Base-by-base conservation (phyloP, 345 rosid species). In the Populus deltoides region DNA sequence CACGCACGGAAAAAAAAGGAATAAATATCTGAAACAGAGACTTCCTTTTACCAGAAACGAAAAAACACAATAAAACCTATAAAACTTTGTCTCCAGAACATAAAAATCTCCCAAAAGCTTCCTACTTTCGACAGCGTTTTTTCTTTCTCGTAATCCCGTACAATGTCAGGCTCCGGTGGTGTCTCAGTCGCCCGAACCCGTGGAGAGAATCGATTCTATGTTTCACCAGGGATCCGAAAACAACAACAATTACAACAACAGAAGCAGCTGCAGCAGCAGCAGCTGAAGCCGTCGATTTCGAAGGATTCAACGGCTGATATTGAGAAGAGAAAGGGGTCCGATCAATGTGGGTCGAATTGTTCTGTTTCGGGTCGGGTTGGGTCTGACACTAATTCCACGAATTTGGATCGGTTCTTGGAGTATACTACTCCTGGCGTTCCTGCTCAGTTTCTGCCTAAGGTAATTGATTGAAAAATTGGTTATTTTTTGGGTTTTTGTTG, bases 331-430 rank as follows among this genome's bases (percentile, higher is more conserved):
- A 80, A 62, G 33, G 81, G 77, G 62, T 84, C 83, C 0, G 88
- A 83, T 61, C 87, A 87, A 70, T 77, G 83, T 36, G 90, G 81
- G 25, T 81, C 86, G 6, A 29, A 72, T 71, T 85, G 89, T 45
- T 86, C 89, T 17, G 67, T 82, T 15, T 87, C 86, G 25, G 82
- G 87, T 25, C 85, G 80, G 77, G 38, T 38, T 15, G 78, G 33
- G 63, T 67, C 41, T 13, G 78, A 79, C 1, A 35, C 22, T 31
- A 81, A 77, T 51, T 81, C 76, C 59, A 85, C 98, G 49, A 95
- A 93, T 86, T 93, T 93, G 89, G 97, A 93, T 92, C 90, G 94
- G 78, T 95, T 95, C 92, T 87, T 95, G 92, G 92, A 90, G 84
- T 77, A 75, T 66, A 92, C 99, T 8, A 89, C 97, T 75, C 99